Evolutionary conservation across 2,329 filamentous ascomycete species (phyloP).

Genomic region (Xylaria sp.): DNA sequence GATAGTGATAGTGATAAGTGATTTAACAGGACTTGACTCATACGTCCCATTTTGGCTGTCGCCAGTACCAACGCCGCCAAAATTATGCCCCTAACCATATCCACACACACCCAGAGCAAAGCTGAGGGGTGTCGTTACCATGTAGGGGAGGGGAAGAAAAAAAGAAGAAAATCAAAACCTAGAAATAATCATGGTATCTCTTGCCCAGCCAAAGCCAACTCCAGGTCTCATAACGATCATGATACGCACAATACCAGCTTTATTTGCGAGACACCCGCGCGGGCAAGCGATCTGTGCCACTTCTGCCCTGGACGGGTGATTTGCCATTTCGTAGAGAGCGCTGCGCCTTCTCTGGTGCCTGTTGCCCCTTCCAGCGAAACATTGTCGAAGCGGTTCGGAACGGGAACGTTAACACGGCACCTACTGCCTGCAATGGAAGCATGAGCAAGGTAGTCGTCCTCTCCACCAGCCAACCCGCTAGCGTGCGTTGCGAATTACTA

Average conservation of each 20-base stretch:
- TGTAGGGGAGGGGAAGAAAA: not conserved
- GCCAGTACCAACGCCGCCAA: conserved; percentile 8
- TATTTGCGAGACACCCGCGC: conserved; percentile 43
- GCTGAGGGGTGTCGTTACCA: not conserved
- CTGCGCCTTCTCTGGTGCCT: conserved; percentile 45
- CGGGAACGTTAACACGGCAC: conserved; percentile 57
- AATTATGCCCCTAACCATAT: conserved; percentile 3
- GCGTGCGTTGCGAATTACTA: conserved; percentile 52
- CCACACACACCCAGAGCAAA: conserved; percentile 6
- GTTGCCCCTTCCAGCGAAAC: conserved; percentile 47
- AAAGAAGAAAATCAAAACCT: not conserved
- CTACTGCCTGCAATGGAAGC: conserved; percentile 55
- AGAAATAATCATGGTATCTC: conserved; percentile 23
- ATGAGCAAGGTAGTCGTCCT: conserved; percentile 50
- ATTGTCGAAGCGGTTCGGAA: conserved; percentile 53
- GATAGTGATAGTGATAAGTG: not conserved
- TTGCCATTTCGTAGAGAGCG: conserved; percentile 39
- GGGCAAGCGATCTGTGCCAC: conserved; percentile 43
- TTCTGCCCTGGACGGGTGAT: conserved; percentile 35
- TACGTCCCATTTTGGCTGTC: conserved; percentile 4
- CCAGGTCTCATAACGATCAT: conserved; percentile 9
- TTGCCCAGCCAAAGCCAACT: not conserved
- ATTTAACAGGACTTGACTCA: conserved; percentile 1
- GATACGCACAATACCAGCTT: conserved; percentile 1
- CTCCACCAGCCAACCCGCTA: conserved; percentile 54